Percentiles rank a stretch among this genome's conserved stretches.
Evolutionary conservation across 2,329 filamentous ascomycete species (phyloP).

Genomic region (Claviceps sorghi): DNA sequence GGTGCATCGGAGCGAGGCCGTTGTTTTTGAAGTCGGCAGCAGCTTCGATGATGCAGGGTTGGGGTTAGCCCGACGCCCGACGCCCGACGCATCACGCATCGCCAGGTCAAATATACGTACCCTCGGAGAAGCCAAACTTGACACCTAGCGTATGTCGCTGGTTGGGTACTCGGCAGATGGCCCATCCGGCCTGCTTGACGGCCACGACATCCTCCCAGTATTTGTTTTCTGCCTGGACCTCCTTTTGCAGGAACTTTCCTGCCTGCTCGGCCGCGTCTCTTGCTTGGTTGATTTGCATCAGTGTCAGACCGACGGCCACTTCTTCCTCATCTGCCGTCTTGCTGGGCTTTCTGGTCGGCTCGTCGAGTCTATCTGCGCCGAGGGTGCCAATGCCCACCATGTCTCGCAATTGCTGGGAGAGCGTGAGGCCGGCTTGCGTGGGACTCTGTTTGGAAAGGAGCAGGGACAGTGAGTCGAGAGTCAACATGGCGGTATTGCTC

Average conservation of each 20-base stretch:
- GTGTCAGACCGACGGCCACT: slow-evolving; percentile 55
- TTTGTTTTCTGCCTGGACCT: slow-evolving; percentile 64
- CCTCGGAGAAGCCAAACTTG: slow-evolving; percentile 76
- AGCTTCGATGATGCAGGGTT: slow-evolving; percentile 19
- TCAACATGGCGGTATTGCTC: slow-evolving; percentile 46
- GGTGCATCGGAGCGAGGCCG: slow-evolving; percentile 67
- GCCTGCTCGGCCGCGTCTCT: slow-evolving; percentile 61
- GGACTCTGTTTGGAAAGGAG: slow-evolving; percentile 71
- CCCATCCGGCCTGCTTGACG: slow-evolving; percentile 76
- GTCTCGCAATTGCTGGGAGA: slow-evolving; percentile 57
- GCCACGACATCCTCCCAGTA: slow-evolving; percentile 83
- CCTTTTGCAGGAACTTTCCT: slow-evolving; percentile 56
- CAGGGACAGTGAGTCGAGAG: slow-evolving; percentile 71
- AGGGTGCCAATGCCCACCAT: slow-evolving; percentile 61
- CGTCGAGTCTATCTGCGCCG: slow-evolving; percentile 49
- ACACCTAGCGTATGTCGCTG: slow-evolving; percentile 67
- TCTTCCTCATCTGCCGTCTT: slow-evolving; percentile 41
- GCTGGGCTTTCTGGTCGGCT: slow-evolving; percentile 42
- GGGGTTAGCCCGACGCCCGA: neutral
- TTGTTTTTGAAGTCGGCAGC: slow-evolving; percentile 46
- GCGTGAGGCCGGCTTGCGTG: slow-evolving; percentile 50
- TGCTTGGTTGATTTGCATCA: slow-evolving; percentile 61
- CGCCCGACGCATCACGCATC: no score
- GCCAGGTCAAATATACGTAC: slow-evolving; percentile 18
- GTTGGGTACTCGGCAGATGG: slow-evolving; percentile 60